Conservation (phyloP, 768 basidiomycete genomes). For the Cytidiella melzeri region DNA sequence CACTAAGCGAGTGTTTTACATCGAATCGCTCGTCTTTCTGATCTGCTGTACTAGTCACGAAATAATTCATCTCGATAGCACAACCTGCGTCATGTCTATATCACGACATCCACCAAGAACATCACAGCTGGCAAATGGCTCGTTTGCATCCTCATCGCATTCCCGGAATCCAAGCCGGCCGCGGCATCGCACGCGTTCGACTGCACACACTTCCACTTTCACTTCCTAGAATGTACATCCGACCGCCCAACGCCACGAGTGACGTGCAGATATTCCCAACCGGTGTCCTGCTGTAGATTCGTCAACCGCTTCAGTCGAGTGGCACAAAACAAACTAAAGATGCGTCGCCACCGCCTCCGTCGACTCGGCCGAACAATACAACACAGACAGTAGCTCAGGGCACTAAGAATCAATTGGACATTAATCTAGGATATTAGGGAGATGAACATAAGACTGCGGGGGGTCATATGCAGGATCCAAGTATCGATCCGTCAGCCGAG, state of each 20-base stretch:
- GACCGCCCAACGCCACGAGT: neutral
- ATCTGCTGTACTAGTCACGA: neutral
- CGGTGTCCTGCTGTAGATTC: neutral
- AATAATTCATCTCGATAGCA: too few relatives aligned
- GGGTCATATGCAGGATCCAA: neutral
- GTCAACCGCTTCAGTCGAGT: neutral
- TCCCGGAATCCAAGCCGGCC: neutral
- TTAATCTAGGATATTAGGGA: neutral
- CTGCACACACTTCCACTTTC: neutral
- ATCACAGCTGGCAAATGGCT: neutral
- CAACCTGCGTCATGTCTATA: too few relatives aligned
- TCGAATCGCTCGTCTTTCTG: neutral
- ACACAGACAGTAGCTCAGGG: neutral
- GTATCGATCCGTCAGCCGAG: neutral
- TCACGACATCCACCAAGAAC: neutral
- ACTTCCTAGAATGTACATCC: neutral
- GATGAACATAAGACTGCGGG: neutral
- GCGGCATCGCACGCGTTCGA: neutral
- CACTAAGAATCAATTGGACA: neutral
- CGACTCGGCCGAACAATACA: neutral
- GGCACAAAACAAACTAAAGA: neutral
- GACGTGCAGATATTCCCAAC: neutral
- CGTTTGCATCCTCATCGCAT: neutral
- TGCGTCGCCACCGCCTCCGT: neutral
- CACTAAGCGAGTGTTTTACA: too few relatives aligned